Conservation (phyloP, 108 stramenopile species). For the Cyclotella sp. region DNA sequence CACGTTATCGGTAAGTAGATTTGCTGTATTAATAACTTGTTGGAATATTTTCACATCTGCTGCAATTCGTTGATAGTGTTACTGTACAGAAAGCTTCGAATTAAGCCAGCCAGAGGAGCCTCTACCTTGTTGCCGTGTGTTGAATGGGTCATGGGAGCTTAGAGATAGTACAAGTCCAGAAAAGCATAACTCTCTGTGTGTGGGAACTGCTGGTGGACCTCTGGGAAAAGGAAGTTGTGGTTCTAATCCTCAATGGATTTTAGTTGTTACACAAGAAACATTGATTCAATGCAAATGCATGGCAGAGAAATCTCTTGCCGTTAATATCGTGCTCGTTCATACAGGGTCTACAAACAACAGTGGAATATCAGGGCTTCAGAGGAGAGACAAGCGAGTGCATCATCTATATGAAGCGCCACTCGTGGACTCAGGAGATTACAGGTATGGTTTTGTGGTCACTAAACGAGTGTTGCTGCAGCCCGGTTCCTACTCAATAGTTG, state of each 20-base stretch:
- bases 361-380: background rate
- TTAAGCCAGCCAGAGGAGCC: constrained; percentile 53
- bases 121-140: constrained; percentile 24
- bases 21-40: background rate
- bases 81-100: constrained; percentile 69
- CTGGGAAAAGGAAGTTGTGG: constrained; percentile 53
- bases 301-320: constrained; percentile 52
- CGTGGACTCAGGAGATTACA: constrained; percentile 70
- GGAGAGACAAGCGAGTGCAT: constrained; percentile 32
- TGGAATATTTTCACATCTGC: background rate
- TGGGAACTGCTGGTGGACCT: constrained; percentile 62
- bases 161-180: background rate
- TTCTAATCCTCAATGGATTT: constrained; percentile 65
- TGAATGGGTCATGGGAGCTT: constrained; percentile 38
- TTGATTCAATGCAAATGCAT: constrained; percentile 63
- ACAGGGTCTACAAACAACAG: background rate
- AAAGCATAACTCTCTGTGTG: constrained; percentile 25
- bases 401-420: constrained; percentile 45
- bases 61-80: constrained; percentile 33
- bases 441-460: constrained; percentile 69
- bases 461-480: constrained; percentile 42
- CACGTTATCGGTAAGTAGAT: constrained; percentile 58
- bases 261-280: constrained; percentile 38
- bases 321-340: constrained; percentile 64
- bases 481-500: constrained; percentile 66